A percentile compares a stretch with the other conserved stretches of the same genome.
Evolutionary conservation across 805 yeast species (phyloP).

Genomic region (Cephaloascus fragrans): DNA sequence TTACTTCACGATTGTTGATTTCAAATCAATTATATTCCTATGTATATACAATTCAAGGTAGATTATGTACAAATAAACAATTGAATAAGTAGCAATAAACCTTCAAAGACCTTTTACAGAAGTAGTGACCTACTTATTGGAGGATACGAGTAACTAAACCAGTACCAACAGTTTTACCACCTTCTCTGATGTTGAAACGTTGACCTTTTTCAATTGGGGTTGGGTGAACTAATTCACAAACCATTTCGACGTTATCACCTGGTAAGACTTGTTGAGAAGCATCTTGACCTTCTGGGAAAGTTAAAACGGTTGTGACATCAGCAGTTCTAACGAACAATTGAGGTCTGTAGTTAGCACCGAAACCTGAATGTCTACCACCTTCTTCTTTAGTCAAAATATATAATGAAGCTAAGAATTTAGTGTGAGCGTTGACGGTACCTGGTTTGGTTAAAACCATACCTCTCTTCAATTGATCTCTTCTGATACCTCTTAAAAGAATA

Average conservation of each 20-base stretch:
- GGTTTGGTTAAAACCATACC: constrained; percentile 98
- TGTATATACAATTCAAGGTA: no score
- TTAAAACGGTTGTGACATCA: constrained; percentile 83
- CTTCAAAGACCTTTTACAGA: no score
- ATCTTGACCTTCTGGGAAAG: constrained; percentile 84
- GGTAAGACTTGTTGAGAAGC: constrained; percentile 90
- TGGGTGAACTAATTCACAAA: constrained; percentile 79
- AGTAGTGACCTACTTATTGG: constrained; percentile 29
- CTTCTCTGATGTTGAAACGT: constrained; percentile 99
- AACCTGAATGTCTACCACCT: constrained; percentile 99
- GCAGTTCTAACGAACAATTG: constrained; percentile 96
- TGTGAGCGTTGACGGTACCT: constrained; percentile 85
- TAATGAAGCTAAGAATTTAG: constrained; percentile 86
- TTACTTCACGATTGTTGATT: no score
- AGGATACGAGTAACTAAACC: constrained; percentile 92
- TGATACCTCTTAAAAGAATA: constrained; percentile 92
- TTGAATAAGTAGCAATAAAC: no score
- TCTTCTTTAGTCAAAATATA: constrained; percentile 92
- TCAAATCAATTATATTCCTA: no score
- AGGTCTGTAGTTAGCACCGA: constrained; percentile 95
- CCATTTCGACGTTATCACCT: constrained; percentile 98
- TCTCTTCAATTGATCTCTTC: constrained; percentile 93
- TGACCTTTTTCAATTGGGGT: constrained; percentile 94
- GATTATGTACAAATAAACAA: no score
- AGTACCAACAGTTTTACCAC: constrained; percentile 98